These are phyloP conservation scores for Entonaema liquescens DNA, from an alignment of 495 filamentous ascomycete species.

Conservation along the genomic window DNA sequence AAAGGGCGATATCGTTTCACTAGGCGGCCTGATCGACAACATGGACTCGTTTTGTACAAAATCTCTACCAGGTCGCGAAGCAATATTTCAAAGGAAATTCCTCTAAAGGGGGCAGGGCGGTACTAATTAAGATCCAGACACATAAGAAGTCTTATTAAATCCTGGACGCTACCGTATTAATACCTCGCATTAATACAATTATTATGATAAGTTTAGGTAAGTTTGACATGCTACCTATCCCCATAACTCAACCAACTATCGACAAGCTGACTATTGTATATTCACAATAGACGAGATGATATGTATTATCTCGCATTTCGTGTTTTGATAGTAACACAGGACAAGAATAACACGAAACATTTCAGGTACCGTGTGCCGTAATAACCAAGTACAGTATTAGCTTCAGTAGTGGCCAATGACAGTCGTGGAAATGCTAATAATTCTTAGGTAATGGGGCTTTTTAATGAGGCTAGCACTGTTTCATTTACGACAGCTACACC, in stretches of 20 bases:
- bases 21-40: conserved; percentile 28
- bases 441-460: conserved; percentile 33
- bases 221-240: too few species aligned
- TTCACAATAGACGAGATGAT: too few species aligned
- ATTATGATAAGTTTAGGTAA: too few species aligned
- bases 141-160: neutral
- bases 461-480: conserved; percentile 28
- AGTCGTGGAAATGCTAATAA: conserved; percentile 11
- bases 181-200: neutral
- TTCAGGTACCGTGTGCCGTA: neutral
- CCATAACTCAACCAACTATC: too few species aligned
- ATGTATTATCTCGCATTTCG: conserved; percentile 7
- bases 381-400: neutral
- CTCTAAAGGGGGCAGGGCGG: neutral
- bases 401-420: conserved; percentile 3
- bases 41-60: conserved; percentile 24
- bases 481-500: conserved; percentile 19
- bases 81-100: neutral
- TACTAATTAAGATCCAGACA: neutral
- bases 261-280: neutral
- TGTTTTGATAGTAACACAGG: conserved; percentile 2
- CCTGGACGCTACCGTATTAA: neutral
- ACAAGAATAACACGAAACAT: neutral
- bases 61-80: neutral
- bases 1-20: conserved; percentile 22